Conservation (phyloP, 192 early-diverging fungal genomes). For the Diversispora eburnea region DNA sequence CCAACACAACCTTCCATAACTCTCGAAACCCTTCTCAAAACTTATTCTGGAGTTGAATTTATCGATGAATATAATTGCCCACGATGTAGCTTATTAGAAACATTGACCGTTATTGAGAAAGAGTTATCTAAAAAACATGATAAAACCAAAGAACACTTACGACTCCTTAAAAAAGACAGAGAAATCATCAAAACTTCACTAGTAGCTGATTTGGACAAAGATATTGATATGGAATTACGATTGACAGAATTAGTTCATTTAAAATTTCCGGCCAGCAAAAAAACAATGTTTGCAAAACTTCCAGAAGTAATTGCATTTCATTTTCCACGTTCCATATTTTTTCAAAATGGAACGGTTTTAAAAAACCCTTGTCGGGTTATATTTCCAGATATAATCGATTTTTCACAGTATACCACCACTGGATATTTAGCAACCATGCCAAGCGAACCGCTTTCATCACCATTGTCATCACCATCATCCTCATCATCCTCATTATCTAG, state of each 20-base stretch:
- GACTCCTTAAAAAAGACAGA: background rate
- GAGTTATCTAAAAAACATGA: background rate
- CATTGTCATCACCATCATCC: constrained; percentile 22
- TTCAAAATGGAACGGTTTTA: constrained; percentile 53
- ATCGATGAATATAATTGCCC: constrained; percentile 28
- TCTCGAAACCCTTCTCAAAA: constrained; percentile 17
- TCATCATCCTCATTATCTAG: constrained; percentile 16
- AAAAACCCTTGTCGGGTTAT: constrained; percentile 78
- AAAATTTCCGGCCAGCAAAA: constrained; percentile 38
- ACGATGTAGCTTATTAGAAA: constrained; percentile 21
- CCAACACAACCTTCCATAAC: background rate
- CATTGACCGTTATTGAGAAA: constrained; percentile 14
- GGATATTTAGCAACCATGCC: constrained; percentile 57
- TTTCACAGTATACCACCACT: constrained; percentile 72
- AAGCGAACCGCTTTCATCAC: constrained; percentile 38
- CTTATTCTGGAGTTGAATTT: constrained; percentile 23
- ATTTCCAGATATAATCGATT: constrained; percentile 69
- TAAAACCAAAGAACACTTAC: background rate
- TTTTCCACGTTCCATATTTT: constrained; percentile 78
- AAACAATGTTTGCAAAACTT: constrained; percentile 82
- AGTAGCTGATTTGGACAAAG: constrained; percentile 11
- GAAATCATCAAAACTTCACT: constrained; percentile 15
- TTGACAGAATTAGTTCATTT: background rate
- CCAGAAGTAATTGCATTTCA: constrained; percentile 81
- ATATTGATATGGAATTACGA: background rate